These are phyloP conservation scores for Boletus tylopilopsis DNA, from an alignment of 768 basidiomycete genomes.

Conservation along the genomic window DNA sequence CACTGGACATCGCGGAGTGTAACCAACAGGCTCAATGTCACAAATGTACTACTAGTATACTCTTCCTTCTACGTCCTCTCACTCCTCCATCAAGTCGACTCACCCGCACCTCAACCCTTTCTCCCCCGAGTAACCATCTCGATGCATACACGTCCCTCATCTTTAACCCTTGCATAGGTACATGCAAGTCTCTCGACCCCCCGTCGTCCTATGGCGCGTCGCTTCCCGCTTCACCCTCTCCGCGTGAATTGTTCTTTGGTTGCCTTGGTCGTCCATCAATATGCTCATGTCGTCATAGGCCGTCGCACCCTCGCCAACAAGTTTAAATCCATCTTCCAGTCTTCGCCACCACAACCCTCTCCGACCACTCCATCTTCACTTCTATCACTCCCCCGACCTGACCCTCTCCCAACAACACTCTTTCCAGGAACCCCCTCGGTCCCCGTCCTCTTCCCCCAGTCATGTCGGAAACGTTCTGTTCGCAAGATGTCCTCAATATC, in stretches of 20 bases:
- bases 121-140: conserved; percentile 12
- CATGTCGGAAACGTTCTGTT: neutral
- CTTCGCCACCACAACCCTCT: conserved; percentile 7
- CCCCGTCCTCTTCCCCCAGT: neutral
- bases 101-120: neutral
- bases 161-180: conserved; percentile 2
- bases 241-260: neutral
- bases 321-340: conserved; percentile 24
- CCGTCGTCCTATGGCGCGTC: neutral
- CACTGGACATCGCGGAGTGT: conserved; percentile 26
- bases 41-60: too few species aligned
- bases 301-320: conserved; percentile 13
- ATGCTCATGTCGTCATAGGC: conserved; percentile 1
- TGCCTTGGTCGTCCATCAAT: neutral
- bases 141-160: neutral
- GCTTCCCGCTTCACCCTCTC: neutral
- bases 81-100: neutral
- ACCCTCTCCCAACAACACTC: neutral
- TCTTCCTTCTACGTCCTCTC: too few species aligned
- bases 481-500: neutral
- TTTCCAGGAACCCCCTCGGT: neutral
- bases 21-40: too few species aligned
- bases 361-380: conserved; percentile 6
- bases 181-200: neutral
- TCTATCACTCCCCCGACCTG: conserved; percentile 6